Evolutionary conservation across 2,329 filamentous ascomycete genomes (phyloP), one percentile per base, ranked within the genome.

Genomic region (Knoxdaviesia capensis): DNA sequence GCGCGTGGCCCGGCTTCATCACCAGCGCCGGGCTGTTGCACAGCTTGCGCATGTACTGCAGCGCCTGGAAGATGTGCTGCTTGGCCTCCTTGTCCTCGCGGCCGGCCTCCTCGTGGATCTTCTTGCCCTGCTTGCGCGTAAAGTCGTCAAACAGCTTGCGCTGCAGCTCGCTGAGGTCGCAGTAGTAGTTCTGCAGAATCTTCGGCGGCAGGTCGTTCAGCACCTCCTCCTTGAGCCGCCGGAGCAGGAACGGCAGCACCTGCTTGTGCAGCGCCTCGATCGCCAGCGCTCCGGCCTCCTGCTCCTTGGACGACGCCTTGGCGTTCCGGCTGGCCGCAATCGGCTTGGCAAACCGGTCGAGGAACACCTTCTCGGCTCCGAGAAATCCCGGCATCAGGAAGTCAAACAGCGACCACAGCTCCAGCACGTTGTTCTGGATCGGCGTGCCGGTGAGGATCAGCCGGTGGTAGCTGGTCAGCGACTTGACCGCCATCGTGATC

Each of bases 221-320:
- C 11, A 98, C 90, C 58, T 98, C 90, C 61, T 98, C 90, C 62
- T 98, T 98, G 51, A 98, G 71, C 52, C 90, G 87, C 46, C 90
- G 84, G 35, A 98, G 73, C 47, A 98, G 67, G 77, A 98, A 98
- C 1, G 90, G 90, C 33, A 98, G 65, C 2, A 98, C 92, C 56
- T 98, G 90, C 58, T 98, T 98, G 62, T 98, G 90, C 28, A 98
- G 66, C n/a, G 90, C 90, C 59, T 98, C 90, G 44, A 98, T 94
- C 1, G 90, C 90, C 30, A 98, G 65, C 1, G 92, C 92, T 42
- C 92, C 90, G 3, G 86, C 85, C 64, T 98, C 90, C 61, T 98
- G 92, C 56, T 98, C 90, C 54, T 94, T 96, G 0, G 90, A 94
- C 1, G 88, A 96, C 1, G 90, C 93, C 58, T 96, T 98, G 59